Conservation (phyloP, 306 rosid genomes). For the Trifolium fragiferum region DNA sequence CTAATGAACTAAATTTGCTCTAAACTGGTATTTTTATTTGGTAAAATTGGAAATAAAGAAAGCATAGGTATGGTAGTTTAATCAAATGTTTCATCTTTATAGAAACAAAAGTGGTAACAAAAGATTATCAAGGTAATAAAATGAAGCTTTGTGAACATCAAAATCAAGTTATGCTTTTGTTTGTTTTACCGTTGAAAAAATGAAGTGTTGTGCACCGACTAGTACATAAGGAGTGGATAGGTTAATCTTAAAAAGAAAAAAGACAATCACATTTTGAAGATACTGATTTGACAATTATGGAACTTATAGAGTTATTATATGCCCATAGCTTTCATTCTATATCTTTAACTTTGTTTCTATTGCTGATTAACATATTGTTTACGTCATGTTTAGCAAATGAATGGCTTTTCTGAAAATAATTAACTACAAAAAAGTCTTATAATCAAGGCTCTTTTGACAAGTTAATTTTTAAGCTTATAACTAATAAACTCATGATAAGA, state of each 20-base stretch:
- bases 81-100: slow-evolving; percentile 17
- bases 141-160: slow-evolving; percentile 32
- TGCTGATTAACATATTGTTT: slow-evolving; percentile 49
- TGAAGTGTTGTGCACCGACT: slow-evolving; percentile 50
- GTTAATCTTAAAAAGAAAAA: slow-evolving; percentile 44
- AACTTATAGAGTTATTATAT: slow-evolving; percentile 4
- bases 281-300: slow-evolving; percentile 53
- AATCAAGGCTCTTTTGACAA: not conserved
- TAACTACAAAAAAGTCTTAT: not conserved
- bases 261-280: slow-evolving; percentile 45
- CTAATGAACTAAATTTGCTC: too few relatives aligned
- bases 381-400: slow-evolving; percentile 52
- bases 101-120: slow-evolving; percentile 11
- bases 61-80: slow-evolving; percentile 26
- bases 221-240: slow-evolving; percentile 33
- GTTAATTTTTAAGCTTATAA: too few relatives aligned
- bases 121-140: slow-evolving; percentile 17
- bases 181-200: slow-evolving; percentile 41
- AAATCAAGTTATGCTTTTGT: slow-evolving; percentile 27
- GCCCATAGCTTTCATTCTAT: slow-evolving; percentile 39
- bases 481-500: too few relatives aligned
- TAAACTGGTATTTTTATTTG: not conserved
- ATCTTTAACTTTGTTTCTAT: slow-evolving; percentile 37
- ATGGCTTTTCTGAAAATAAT: slow-evolving; percentile 9
- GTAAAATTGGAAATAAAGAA: slow-evolving; percentile 4